These are phyloP conservation scores for Amphibolis antarctica DNA, from an alignment of 106 monocot genomes.

Conservation along the genomic window DNA sequence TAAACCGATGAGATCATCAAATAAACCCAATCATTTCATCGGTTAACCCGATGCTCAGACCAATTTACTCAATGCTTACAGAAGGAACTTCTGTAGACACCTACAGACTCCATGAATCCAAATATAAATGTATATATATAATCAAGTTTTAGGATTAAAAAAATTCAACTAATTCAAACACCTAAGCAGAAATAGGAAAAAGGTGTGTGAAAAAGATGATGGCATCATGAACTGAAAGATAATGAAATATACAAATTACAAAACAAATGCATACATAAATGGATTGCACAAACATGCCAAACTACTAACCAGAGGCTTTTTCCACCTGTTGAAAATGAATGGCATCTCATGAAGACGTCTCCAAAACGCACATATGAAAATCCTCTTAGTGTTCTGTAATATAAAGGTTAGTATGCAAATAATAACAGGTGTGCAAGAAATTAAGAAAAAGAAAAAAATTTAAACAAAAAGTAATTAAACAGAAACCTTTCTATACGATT, in stretches of 20 bases:
- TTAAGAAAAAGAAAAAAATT: neutral
- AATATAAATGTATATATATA: too few relatives aligned
- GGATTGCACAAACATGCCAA: neutral
- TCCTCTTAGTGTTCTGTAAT: constrained; percentile 55
- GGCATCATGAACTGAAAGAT: neutral
- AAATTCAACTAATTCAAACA: too few relatives aligned
- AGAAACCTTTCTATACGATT: constrained; percentile 82
- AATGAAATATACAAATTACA: neutral
- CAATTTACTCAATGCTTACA: too few relatives aligned
- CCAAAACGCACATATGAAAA: constrained; percentile 86
- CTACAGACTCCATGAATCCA: too few relatives aligned
- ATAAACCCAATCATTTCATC: too few relatives aligned
- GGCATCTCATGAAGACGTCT: constrained; percentile 78
- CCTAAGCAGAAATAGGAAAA: neutral
- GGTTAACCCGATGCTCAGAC: too few relatives aligned
- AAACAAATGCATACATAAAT: neutral
- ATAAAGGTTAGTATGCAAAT: constrained; percentile 2
- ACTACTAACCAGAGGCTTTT: constrained; percentile 57
- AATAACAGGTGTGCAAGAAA: neutral
- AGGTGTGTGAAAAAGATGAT: neutral
- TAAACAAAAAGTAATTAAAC: too few relatives aligned
- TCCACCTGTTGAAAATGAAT: constrained; percentile 30
- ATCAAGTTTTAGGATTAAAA: too few relatives aligned
- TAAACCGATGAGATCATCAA: too few relatives aligned
- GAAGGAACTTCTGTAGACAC: too few relatives aligned